phyloP scores from a whole-genome alignment of 495 filamentous ascomycete species.

The Hyaloscypha hepaticicola region DNA sequence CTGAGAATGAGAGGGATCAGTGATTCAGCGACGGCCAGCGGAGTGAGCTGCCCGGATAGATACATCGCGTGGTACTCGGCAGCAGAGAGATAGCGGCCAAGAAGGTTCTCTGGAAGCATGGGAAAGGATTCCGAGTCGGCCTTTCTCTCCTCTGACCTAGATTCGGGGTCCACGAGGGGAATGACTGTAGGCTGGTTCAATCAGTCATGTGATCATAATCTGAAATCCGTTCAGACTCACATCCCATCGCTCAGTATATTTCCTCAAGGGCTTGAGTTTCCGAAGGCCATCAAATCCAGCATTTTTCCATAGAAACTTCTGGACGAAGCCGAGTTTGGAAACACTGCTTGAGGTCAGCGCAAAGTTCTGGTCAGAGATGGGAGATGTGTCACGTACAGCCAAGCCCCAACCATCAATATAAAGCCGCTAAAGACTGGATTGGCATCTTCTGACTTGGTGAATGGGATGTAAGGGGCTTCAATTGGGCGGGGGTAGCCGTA shows the following conservation, averaged over 20 bases:
- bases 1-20: slow-evolving; percentile 68
- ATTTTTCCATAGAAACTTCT: slow-evolving; percentile 68
- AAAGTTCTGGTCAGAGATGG: neutral
- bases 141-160: slow-evolving; percentile 31
- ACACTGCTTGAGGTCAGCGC: slow-evolving; percentile 43
- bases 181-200: slow-evolving; percentile 67
- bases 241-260: slow-evolving; percentile 66
- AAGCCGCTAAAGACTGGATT: slow-evolving; percentile 29
- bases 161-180: slow-evolving; percentile 46
- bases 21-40: slow-evolving; percentile 64
- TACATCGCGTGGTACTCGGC: slow-evolving; percentile 79
- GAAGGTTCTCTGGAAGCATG: slow-evolving; percentile 38
- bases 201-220: slow-evolving; percentile 7
- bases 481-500: slow-evolving; percentile 26
- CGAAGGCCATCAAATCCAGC: slow-evolving; percentile 68
- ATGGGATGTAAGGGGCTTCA: slow-evolving; percentile 26
- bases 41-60: slow-evolving; percentile 64
- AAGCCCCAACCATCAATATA: slow-evolving; percentile 19
- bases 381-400: slow-evolving; percentile 23
- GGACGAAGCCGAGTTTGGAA: slow-evolving; percentile 51
- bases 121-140: slow-evolving; percentile 38
- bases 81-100: slow-evolving; percentile 60
- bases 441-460: slow-evolving; percentile 23
- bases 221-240: slow-evolving; percentile 14
- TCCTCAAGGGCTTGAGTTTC: slow-evolving; percentile 54